Percentiles rank a stretch among this genome's conserved stretches.
Conservation (phyloP, 163 green algal species). For the Chlamydomonas reinhardtii region DNA sequence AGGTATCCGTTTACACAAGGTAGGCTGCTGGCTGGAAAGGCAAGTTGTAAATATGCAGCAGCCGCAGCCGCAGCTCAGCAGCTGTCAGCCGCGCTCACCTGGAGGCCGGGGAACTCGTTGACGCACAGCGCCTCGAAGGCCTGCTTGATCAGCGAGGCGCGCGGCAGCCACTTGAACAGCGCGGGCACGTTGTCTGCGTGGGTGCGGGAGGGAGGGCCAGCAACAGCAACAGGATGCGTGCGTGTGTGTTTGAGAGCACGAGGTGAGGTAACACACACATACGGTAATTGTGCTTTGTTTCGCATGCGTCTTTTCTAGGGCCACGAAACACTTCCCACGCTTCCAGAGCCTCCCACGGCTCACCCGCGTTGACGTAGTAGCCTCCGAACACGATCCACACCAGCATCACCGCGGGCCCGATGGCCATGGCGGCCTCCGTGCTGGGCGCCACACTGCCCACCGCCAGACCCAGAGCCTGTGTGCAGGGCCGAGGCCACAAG, state of each 20-base stretch:
- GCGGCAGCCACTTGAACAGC: slow-evolving; percentile 82
- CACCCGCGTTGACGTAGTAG: slow-evolving; percentile 88
- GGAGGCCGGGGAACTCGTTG: slow-evolving; percentile 92
- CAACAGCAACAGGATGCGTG: too few relatives aligned
- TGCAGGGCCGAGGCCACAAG: too few relatives aligned
- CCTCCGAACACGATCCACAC: slow-evolving; percentile 97
- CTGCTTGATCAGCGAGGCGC: slow-evolving; percentile 90
- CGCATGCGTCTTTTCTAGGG: too few relatives aligned
- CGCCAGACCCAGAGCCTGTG: slow-evolving; percentile 87
- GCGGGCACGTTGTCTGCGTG: slow-evolving; percentile 51
- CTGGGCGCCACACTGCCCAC: slow-evolving; percentile 86
- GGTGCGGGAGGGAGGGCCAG: neutral
- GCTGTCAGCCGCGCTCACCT: too few relatives aligned
- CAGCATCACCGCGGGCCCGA: slow-evolving; percentile 94
- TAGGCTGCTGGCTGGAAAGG: too few relatives aligned
- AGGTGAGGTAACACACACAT: too few relatives aligned
- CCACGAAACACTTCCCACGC: too few relatives aligned
- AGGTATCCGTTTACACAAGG: too few relatives aligned
- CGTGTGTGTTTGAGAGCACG: too few relatives aligned
- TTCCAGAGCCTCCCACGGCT: neutral
- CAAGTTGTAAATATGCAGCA: too few relatives aligned
- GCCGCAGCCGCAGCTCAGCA: too few relatives aligned
- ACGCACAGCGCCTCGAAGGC: slow-evolving; percentile 87
- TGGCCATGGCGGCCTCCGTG: slow-evolving; percentile 88
- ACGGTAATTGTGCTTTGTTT: too few relatives aligned